Evolutionary conservation across 2,329 filamentous ascomycete genomes (phyloP).

Genomic region (Cytospora schulzeri): DNA sequence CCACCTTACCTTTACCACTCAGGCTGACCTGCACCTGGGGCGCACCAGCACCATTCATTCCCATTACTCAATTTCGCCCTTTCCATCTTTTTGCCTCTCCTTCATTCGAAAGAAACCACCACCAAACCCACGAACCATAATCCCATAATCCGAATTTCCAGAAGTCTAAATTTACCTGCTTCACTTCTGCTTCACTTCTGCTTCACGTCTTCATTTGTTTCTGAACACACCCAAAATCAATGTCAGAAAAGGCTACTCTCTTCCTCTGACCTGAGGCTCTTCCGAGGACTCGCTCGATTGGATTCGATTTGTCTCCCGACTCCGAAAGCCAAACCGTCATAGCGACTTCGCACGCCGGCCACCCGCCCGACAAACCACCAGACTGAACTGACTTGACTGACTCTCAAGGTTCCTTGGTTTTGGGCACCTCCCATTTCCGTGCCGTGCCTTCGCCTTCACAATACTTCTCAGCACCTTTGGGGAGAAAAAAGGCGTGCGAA

Average conservation of each 20-base stretch:
- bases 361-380: conserved; percentile 1
- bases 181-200: neutral
- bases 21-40: neutral
- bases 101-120: neutral
- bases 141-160: neutral
- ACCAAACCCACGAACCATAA: neutral
- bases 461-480: neutral
- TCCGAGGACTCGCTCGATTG: neutral
- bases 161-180: neutral
- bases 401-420: neutral
- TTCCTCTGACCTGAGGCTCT: neutral
- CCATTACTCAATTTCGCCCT: neutral
- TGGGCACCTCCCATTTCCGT: neutral
- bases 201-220: neutral
- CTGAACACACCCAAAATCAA: neutral
- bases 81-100: neutral
- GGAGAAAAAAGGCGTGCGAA: neutral
- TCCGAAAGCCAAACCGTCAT: neutral
- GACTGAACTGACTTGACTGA: neutral
- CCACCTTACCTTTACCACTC: neutral
- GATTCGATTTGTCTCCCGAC: neutral
- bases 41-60: neutral
- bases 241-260: neutral
- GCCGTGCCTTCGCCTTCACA: neutral
- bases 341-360: conserved; percentile 1